Percentiles rank a stretch among this genome's conserved stretches.
These are phyloP conservation scores for Prunus salicina DNA, from an alignment of 306 rosid genomes.

Conservation along the genomic window DNA sequence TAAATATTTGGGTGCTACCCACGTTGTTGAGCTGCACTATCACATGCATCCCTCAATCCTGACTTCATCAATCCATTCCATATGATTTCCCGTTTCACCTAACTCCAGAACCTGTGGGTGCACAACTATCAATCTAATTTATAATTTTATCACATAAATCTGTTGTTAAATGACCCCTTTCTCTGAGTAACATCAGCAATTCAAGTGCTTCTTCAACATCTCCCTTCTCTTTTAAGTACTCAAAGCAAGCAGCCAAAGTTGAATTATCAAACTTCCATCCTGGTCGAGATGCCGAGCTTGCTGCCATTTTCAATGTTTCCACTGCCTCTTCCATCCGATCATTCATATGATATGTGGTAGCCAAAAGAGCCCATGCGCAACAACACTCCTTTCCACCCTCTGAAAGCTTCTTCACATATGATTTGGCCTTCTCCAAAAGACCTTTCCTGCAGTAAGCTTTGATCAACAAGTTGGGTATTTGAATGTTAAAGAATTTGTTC, in stretches of 20 bases:
- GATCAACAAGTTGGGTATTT: constrained; percentile 48
- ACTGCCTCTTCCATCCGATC: constrained; percentile 55
- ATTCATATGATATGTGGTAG: constrained; percentile 33
- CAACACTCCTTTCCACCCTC: constrained; percentile 44
- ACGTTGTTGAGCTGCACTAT: no score
- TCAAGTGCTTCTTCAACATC: constrained; percentile 49
- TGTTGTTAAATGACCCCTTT: constrained; percentile 20
- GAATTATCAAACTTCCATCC: constrained; percentile 29
- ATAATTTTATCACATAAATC: constrained; percentile 24
- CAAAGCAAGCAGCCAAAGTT: constrained; percentile 44
- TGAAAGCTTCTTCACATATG: constrained; percentile 37
- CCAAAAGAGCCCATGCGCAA: constrained; percentile 46
- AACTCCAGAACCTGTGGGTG: background rate
- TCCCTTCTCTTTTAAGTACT: constrained; percentile 49
- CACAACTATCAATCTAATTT: constrained; percentile 28
- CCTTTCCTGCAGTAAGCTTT: constrained; percentile 50
- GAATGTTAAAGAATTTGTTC: constrained; percentile 31
- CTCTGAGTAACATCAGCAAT: constrained; percentile 32
- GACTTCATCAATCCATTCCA: no score
- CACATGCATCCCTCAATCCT: no score
- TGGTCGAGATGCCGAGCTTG: constrained; percentile 21
- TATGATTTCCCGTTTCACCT: background rate
- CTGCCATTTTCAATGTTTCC: constrained; percentile 49
- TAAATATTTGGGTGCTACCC: background rate
- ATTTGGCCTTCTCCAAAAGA: constrained; percentile 55